phyloP scores from a whole-genome alignment of 2,329 filamentous ascomycete species.

The Diplodia intermedia region DNA sequence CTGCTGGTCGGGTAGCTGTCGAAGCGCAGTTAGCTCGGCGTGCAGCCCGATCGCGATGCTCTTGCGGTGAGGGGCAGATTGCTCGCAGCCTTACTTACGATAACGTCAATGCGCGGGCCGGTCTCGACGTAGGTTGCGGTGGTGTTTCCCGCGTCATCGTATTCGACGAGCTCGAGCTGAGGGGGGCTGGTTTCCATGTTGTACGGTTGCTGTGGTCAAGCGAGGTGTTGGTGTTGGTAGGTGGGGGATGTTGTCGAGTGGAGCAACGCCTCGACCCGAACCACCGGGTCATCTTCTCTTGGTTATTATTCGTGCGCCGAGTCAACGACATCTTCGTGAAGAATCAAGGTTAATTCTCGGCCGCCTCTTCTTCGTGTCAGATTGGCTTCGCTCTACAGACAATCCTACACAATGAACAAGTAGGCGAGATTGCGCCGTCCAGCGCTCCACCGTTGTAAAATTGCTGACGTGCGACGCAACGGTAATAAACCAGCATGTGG shows the following conservation, averaged over 20 bases:
- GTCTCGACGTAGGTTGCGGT: constrained; percentile 59
- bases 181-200: constrained; percentile 11
- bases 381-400: background rate
- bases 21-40: constrained; percentile 34
- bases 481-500: background rate
- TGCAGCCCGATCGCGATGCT: constrained; percentile 1
- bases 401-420: background rate
- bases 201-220: constrained; percentile 2
- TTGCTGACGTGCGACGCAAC: background rate
- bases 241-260: constrained; percentile 21
- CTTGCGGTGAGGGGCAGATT: constrained; percentile 21
- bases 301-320: background rate
- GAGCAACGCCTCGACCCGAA: constrained; percentile 7
- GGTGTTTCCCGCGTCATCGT: constrained; percentile 59
- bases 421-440: background rate
- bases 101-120: constrained; percentile 54
- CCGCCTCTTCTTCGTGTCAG: background rate
- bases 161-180: constrained; percentile 45
- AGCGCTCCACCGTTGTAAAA: background rate
- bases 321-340: background rate
- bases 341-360: constrained; percentile 1
- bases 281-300: background rate
- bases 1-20: constrained; percentile 34
- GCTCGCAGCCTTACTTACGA: constrained; percentile 45
- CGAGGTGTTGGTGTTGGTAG: constrained; percentile 16